Percentiles rank a stretch among this genome's conserved stretches.
Conservation (phyloP, 2,329 filamentous ascomycete species). For the Aspergillus ustus region DNA sequence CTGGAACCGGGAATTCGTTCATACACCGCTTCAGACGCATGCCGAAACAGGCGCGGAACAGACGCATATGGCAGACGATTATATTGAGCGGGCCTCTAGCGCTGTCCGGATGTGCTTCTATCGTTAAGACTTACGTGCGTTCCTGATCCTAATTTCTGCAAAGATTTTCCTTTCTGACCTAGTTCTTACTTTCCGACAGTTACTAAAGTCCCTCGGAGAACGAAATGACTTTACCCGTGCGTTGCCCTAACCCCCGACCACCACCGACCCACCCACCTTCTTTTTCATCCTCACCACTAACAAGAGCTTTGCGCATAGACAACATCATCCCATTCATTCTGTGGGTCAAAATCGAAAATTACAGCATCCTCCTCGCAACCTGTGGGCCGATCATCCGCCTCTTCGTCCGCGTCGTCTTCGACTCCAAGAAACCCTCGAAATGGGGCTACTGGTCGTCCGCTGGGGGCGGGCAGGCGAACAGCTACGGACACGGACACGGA, state of each 20-base stretch:
- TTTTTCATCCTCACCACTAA: neutral
- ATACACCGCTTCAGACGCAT: conserved; percentile 37
- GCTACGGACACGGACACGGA: neutral
- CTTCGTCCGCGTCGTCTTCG: conserved; percentile 30
- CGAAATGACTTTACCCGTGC: conserved; percentile 39
- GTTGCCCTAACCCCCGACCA: neutral
- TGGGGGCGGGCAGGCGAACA: conserved; percentile 13
- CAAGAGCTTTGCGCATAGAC: conserved; percentile 19
- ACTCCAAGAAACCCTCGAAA: conserved; percentile 20
- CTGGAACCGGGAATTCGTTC: conserved; percentile 24
- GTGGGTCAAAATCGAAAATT: conserved; percentile 47
- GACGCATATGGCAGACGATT: conserved; percentile 42
- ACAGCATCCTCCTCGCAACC: conserved; percentile 42
- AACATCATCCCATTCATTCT: conserved; percentile 43
- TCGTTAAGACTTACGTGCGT: conserved; percentile 42
- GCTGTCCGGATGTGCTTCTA: conserved; percentile 41
- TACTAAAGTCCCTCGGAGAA: conserved; percentile 40
- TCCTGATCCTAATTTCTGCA: neutral
- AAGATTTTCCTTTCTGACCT: neutral
- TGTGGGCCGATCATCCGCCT: conserved; percentile 41
- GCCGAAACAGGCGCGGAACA: conserved; percentile 31
- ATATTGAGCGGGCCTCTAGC: conserved; percentile 40
- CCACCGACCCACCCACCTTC: too few relatives aligned
- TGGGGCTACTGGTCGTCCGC: conserved; percentile 28
- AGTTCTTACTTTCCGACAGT: conserved; percentile 18